These are phyloP conservation scores for Martensiomyces pterosporus DNA, from an alignment of 192 early-diverging fungal genomes.

Conservation along the genomic window DNA sequence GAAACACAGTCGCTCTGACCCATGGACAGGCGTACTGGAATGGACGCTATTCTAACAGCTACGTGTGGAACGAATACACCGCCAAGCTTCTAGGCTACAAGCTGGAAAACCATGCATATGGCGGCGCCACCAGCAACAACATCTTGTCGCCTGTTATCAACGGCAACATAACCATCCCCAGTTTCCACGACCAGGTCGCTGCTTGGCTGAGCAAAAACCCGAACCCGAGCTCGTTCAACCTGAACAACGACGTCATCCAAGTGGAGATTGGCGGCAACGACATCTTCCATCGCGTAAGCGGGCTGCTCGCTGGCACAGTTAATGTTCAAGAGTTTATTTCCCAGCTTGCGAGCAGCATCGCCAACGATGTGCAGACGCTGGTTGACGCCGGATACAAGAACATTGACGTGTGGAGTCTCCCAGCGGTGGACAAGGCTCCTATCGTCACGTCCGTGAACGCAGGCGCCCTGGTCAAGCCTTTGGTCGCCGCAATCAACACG, in stretches of 20 bases:
- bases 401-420: constrained; percentile 44
- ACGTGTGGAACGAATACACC: constrained; percentile 44
- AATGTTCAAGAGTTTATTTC: constrained; percentile 17
- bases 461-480: constrained; percentile 3
- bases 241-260: constrained; percentile 35
- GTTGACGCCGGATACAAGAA: constrained; percentile 40
- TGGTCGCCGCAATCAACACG: constrained; percentile 22
- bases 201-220: constrained; percentile 19
- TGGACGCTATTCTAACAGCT: constrained; percentile 40
- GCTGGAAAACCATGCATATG: constrained; percentile 30
- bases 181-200: constrained; percentile 39
- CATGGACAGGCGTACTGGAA: constrained; percentile 19
- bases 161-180: constrained; percentile 31
- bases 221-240: constrained; percentile 24
- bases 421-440: constrained; percentile 29
- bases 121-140: constrained; percentile 46
- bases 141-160: constrained; percentile 24
- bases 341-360: constrained; percentile 18
- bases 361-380: constrained; percentile 20
- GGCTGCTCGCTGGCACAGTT: constrained; percentile 14
- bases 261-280: constrained; percentile 46
- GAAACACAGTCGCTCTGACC: constrained; percentile 15
- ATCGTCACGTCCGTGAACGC: constrained; percentile 8
- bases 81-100: constrained; percentile 37
- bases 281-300: constrained; percentile 13